Percentiles rank a stretch among this genome's conserved stretches.
These are phyloP conservation scores for Yarrowia sp. DNA, from an alignment of 805 yeast species.

Conservation along the genomic window DNA sequence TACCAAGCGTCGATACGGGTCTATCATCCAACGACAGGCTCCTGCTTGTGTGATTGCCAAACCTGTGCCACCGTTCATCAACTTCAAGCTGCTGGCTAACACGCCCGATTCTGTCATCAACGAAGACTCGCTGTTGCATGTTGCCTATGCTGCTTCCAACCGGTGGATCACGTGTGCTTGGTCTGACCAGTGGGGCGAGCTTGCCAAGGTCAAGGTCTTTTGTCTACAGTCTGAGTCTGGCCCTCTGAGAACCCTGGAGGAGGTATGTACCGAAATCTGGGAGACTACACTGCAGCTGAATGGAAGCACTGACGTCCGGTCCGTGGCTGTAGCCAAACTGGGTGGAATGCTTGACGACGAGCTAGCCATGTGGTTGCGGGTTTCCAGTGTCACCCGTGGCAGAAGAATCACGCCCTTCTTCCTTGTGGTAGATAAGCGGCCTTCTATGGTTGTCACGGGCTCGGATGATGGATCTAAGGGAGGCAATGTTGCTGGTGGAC, in stretches of 20 bases:
- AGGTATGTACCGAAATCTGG: constrained; percentile 38
- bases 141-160: constrained; percentile 77
- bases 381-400: constrained; percentile 17
- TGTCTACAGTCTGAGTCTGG: constrained; percentile 28
- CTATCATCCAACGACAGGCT: constrained; percentile 17
- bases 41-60: constrained; percentile 40
- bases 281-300: constrained; percentile 33
- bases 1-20: background rate
- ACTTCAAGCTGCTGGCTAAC: constrained; percentile 33
- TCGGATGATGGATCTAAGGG: background rate
- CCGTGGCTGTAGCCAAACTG: constrained; percentile 38
- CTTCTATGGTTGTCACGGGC: background rate
- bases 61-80: constrained; percentile 35
- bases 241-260: constrained; percentile 30
- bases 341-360: constrained; percentile 40
- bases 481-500: background rate
- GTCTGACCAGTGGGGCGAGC: constrained; percentile 77
- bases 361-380: constrained; percentile 34
- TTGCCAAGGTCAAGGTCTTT: constrained; percentile 56
- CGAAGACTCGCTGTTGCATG: constrained; percentile 77
- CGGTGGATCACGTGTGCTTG: constrained; percentile 89
- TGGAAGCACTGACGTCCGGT: constrained; percentile 34
- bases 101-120: constrained; percentile 41
- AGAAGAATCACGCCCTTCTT: constrained; percentile 9
- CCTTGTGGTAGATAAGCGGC: background rate